Evolutionary conservation across 805 yeast genomes (phyloP).

Genomic region (Lachancea cidri): DNA sequence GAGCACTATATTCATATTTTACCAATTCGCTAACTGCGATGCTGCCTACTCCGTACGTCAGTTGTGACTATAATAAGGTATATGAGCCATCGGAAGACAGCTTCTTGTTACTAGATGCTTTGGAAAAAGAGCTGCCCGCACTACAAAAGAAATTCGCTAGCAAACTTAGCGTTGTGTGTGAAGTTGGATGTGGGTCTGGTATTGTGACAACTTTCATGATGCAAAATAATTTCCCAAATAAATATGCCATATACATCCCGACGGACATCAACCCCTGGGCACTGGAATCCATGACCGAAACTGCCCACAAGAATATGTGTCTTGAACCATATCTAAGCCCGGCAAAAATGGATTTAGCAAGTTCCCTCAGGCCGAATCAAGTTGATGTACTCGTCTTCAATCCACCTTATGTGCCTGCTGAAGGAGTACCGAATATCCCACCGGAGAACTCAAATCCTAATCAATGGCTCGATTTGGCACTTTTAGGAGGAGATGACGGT

Average conservation of each 20-base stretch:
- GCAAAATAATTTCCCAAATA: conserved; percentile 42
- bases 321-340: conserved; percentile 36
- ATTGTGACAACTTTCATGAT: conserved; percentile 71
- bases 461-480: conserved; percentile 83
- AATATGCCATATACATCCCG: conserved; percentile 49
- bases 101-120: conserved; percentile 71
- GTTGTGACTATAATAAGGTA: conserved; percentile 62
- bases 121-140: conserved; percentile 53
- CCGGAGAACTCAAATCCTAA: conserved; percentile 39
- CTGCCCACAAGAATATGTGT: conserved; percentile 38
- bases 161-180: conserved; percentile 55
- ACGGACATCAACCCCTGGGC: conserved; percentile 83
- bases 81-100: conserved; percentile 97
- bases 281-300: conserved; percentile 45
- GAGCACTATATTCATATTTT: background rate
- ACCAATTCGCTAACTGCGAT: conserved; percentile 32
- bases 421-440: conserved; percentile 60
- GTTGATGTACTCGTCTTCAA: conserved; percentile 81
- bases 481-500: conserved; percentile 85
- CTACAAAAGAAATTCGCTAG: conserved; percentile 30
- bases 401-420: conserved; percentile 96
- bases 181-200: conserved; percentile 92
- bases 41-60: conserved; percentile 75
- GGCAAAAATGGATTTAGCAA: conserved; percentile 54
- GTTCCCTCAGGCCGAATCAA: conserved; percentile 39